Percentiles rank a stretch among this genome's conserved stretches.
Evolutionary conservation across 495 filamentous ascomycete genomes (phyloP).

Genomic region (Pseudoneurospora amorphoporcata): DNA sequence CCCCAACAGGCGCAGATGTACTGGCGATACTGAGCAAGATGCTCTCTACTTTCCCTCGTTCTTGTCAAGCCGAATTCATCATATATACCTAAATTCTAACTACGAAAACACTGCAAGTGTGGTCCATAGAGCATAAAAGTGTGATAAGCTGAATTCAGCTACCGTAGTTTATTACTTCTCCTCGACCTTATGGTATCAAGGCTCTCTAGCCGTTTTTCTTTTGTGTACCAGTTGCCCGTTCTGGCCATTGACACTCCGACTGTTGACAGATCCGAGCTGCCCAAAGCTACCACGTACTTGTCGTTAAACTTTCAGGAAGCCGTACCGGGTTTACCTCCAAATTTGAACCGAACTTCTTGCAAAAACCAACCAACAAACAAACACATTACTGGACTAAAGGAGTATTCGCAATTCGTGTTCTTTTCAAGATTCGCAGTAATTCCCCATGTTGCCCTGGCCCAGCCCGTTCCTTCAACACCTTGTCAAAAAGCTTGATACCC

Average conservation of each 20-base stretch:
- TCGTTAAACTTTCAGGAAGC: background rate
- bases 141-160: background rate
- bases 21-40: background rate
- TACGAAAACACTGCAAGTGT: background rate
- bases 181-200: background rate
- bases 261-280: background rate
- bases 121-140: background rate
- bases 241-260: background rate
- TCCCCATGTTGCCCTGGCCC: background rate
- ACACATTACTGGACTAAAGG: too few relatives aligned
- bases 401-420: too few relatives aligned
- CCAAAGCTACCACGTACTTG: background rate
- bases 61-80: background rate
- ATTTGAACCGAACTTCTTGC: too few relatives aligned
- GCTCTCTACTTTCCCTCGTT: background rate
- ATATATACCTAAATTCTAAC: too few relatives aligned
- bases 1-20: too few relatives aligned
- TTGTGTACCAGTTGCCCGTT: background rate
- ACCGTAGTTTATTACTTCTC: background rate
- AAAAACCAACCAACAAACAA: too few relatives aligned
- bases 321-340: too few relatives aligned
- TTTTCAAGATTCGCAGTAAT: too few relatives aligned
- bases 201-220: background rate
- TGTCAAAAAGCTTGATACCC: rapidly evolving
- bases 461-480: background rate